Evolutionary conservation across 306 rosid genomes (phyloP).

Genomic region (Lagenaria siceraria): DNA sequence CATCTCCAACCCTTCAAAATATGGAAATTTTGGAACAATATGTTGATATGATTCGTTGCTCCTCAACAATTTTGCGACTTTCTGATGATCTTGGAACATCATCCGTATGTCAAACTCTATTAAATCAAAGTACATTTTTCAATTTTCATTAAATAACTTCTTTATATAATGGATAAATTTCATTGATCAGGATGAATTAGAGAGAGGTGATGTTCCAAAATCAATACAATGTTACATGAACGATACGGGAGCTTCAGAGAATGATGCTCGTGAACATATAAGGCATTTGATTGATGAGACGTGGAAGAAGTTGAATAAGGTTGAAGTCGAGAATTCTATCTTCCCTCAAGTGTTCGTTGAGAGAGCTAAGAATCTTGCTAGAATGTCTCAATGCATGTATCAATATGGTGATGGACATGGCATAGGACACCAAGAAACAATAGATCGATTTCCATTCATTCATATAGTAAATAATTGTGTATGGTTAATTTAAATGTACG

Average conservation of each 20-base stretch:
- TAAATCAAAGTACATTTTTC: too few relatives aligned
- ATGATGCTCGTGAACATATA: neutral
- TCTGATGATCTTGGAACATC: neutral
- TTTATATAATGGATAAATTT: neutral
- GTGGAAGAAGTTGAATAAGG: neutral
- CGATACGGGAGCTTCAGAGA: neutral
- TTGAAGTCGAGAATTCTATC: neutral
- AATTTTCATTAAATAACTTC: neutral
- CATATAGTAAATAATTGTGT: neutral
- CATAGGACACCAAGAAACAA: neutral
- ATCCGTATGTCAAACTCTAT: neutral
- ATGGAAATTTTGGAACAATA: neutral
- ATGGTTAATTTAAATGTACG: too few relatives aligned
- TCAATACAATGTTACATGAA: neutral
- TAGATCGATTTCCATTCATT: neutral
- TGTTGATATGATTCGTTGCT: neutral
- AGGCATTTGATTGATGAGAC: neutral
- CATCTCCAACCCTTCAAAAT: neutral
- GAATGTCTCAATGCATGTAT: neutral
- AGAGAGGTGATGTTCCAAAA: neutral
- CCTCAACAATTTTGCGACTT: neutral
- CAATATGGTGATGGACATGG: neutral
- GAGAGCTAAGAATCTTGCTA: neutral
- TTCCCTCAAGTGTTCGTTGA: neutral
- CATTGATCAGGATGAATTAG: neutral